These are phyloP conservation scores for Paraphoma sp. DNA, from an alignment of 2,329 filamentous ascomycete species.

Conservation along the genomic window DNA sequence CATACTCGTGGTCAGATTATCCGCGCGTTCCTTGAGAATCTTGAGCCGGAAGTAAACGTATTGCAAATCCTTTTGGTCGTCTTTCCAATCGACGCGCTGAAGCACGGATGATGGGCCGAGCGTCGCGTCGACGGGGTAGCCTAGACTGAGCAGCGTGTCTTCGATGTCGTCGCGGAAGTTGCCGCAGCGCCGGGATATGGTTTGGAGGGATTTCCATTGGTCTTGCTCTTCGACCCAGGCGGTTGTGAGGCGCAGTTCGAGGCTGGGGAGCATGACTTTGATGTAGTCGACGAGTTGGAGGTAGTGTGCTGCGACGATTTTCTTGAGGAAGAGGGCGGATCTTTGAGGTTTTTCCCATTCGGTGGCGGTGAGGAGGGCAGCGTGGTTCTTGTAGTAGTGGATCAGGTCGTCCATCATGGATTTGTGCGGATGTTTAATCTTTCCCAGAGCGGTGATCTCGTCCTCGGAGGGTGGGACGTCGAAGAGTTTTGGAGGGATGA, in stretches of 20 bases:
- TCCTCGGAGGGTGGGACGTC: neutral
- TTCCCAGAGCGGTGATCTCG: neutral
- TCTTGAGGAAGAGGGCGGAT: slow-evolving; percentile 40
- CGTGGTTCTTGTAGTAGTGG: slow-evolving; percentile 34
- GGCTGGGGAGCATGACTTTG: slow-evolving; percentile 42
- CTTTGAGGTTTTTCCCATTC: slow-evolving; percentile 29
- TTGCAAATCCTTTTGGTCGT: slow-evolving; percentile 40
- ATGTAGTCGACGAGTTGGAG: slow-evolving; percentile 44
- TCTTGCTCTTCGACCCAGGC: slow-evolving; percentile 44
- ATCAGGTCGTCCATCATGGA: slow-evolving; percentile 39
- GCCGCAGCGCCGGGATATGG: slow-evolving; percentile 42
- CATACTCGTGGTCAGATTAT: slow-evolving; percentile 44
- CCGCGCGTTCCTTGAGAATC: slow-evolving; percentile 40
- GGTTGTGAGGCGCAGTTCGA: slow-evolving; percentile 40
- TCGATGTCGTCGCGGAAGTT: slow-evolving; percentile 46
- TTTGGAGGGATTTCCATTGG: slow-evolving; percentile 43
- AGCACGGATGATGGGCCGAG: neutral
- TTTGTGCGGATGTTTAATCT: slow-evolving; percentile 25
- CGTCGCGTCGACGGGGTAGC: slow-evolving; percentile 25
- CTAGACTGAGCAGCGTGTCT: slow-evolving; percentile 38
- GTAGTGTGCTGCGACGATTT: slow-evolving; percentile 43
- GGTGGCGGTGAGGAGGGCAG: slow-evolving; percentile 16
- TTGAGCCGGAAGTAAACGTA: slow-evolving; percentile 43
- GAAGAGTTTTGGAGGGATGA: slow-evolving; percentile 22
- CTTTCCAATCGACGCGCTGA: slow-evolving; percentile 23